A percentile compares a stretch with the other conserved stretches of the same genome.
phyloP scores from a whole-genome alignment of 2,329 filamentous ascomycete genomes.

The Didymosphaeria variabile region DNA sequence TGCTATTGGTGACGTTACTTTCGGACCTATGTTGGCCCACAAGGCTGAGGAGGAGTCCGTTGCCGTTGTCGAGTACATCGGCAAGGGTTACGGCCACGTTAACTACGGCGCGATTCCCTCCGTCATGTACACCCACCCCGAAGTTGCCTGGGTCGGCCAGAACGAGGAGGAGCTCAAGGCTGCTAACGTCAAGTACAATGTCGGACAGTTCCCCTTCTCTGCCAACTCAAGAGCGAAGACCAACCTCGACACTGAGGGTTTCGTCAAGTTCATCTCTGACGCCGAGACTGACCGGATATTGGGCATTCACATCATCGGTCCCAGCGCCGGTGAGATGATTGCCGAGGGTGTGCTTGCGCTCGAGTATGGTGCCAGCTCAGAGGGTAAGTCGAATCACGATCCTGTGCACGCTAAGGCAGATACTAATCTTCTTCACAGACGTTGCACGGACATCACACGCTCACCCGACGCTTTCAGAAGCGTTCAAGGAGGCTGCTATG shows the following conservation, averaged over 20 bases:
- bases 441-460: slow-evolving; percentile 85
- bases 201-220: slow-evolving; percentile 95
- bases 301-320: slow-evolving; percentile 94
- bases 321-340: slow-evolving; percentile 99
- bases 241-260: slow-evolving; percentile 92
- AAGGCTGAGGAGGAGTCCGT: slow-evolving; percentile 99
- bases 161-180: slow-evolving; percentile 96
- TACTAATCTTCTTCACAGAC: slow-evolving; percentile 37
- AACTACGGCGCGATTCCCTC: slow-evolving; percentile 98
- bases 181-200: slow-evolving; percentile 87
- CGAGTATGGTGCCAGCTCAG: slow-evolving; percentile 94
- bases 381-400: slow-evolving; percentile 71
- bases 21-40: slow-evolving; percentile 98
- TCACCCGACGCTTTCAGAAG: slow-evolving; percentile 94
- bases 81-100: slow-evolving; percentile 97
- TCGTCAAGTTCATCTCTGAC: slow-evolving; percentile 97
- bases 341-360: slow-evolving; percentile 94
- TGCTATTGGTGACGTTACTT: slow-evolving; percentile 94
- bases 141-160: slow-evolving; percentile 98
- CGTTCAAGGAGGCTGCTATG: slow-evolving; percentile 99
- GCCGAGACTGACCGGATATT: slow-evolving; percentile 95
- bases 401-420: neutral
- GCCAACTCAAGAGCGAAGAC: slow-evolving; percentile 99
- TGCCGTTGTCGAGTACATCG: slow-evolving; percentile 94
- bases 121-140: slow-evolving; percentile 99